Percentiles rank a stretch among this genome's conserved stretches.
Conservation (phyloP, 1,284 basidiomycete species). For the Testicularia cyperi region DNA sequence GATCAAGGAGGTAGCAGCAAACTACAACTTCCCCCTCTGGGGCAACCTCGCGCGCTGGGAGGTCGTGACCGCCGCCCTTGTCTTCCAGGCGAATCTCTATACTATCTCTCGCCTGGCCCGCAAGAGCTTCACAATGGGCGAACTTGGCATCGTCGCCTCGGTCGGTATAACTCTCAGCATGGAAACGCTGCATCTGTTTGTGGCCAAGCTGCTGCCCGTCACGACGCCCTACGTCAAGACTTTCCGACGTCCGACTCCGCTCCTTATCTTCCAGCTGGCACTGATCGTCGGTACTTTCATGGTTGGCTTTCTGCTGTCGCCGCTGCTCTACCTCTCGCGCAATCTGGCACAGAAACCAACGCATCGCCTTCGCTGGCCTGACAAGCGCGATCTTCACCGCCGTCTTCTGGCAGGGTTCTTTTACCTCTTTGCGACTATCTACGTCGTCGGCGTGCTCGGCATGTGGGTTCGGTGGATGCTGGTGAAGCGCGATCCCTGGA, state of each 20-base stretch:
- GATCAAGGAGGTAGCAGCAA: conserved; percentile 47
- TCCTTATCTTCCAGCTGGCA: conserved; percentile 88
- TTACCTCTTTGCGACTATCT: conserved; percentile 74
- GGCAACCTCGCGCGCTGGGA: conserved; percentile 63
- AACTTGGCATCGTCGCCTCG: conserved; percentile 82
- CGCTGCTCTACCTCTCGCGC: conserved; percentile 86
- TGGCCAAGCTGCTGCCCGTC: conserved; percentile 44
- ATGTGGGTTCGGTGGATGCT: conserved; percentile 90
- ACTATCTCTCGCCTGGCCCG: conserved; percentile 84
- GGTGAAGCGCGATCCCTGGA: conserved; percentile 80
- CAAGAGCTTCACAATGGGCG: conserved; percentile 89
- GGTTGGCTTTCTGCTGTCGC: conserved; percentile 89
- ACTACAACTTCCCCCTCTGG: conserved; percentile 53
- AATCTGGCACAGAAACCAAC: conserved; percentile 88
- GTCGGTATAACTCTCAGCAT: conserved; percentile 83
- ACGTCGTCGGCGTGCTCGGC: conserved; percentile 83
- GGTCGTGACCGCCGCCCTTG: conserved; percentile 72
- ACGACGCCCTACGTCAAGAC: conserved; percentile 87
- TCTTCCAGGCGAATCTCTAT: conserved; percentile 90
- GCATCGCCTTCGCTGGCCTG: conserved; percentile 82
- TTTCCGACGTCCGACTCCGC: conserved; percentile 86
- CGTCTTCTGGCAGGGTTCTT: conserved; percentile 83
- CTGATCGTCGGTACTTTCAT: conserved; percentile 89
- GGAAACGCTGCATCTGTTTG: conserved; percentile 64
- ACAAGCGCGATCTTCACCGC: conserved; percentile 81